Conservation (phyloP, 306 rosid species). For the Senna tora region DNA sequence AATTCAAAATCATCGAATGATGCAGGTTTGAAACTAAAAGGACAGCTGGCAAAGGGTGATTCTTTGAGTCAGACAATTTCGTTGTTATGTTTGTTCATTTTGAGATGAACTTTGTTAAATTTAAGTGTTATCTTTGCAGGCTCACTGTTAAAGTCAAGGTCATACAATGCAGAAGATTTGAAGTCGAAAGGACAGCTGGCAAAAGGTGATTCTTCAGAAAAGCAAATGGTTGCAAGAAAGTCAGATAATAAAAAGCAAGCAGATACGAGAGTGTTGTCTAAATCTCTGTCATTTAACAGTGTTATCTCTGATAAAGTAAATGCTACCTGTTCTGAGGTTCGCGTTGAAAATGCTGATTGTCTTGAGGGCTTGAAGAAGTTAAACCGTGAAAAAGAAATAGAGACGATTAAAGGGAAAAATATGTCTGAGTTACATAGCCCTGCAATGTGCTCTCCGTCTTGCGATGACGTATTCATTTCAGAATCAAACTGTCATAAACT, state of each 20-base stretch:
- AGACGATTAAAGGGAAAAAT: constrained; percentile 13
- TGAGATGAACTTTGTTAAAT: constrained; percentile 3
- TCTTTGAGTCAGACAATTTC: background rate
- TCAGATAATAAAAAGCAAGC: constrained; percentile 8
- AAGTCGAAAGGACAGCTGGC: constrained; percentile 12
- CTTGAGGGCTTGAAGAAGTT: constrained; percentile 20
- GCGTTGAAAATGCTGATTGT: background rate
- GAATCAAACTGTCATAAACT: constrained; percentile 11
- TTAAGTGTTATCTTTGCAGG: constrained; percentile 18
- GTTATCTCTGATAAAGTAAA: constrained; percentile 7
- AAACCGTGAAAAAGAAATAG: constrained; percentile 15
- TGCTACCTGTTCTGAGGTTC: constrained; percentile 22
- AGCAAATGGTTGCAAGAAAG: background rate
- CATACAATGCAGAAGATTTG: constrained; percentile 14
- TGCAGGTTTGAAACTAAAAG: constrained; percentile 16
- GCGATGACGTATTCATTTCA: constrained; percentile 17
- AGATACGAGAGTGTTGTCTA: constrained; percentile 11
- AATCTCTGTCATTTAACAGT: constrained; percentile 34
- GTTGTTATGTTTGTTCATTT: background rate
- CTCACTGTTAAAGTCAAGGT: constrained; percentile 26
- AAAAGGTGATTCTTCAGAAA: constrained; percentile 10
- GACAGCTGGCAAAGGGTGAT: background rate
- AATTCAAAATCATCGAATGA: constrained; percentile 33
- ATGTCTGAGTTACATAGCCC: constrained; percentile 17
- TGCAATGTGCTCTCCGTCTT: constrained; percentile 23